Base-by-base conservation (phyloP, 2,329 filamentous ascomycete species). In the Thyridium curvatum region DNA sequence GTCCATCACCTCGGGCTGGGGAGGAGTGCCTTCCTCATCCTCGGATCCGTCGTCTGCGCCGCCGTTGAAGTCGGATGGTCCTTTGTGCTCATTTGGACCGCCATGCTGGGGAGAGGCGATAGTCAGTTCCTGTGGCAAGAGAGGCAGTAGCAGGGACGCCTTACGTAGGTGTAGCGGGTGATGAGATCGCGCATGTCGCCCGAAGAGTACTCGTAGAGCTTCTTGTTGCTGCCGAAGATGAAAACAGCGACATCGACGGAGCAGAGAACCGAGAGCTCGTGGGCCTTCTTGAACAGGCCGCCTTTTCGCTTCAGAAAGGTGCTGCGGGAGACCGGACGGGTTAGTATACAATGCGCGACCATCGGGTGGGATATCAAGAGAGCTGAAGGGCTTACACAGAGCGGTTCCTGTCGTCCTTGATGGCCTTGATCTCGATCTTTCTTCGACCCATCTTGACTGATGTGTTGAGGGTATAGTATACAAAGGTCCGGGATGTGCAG, bases 351-450 rank as follows among this genome's bases (percentile, higher is more conserved):
- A n/a, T n/a, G 35, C 18, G 26, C 40, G 14, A 45, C 34, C 41
- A 37, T 14, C 18, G 35, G 16, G 18, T 8, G 17, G 34, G 21
- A 26, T 6, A 26, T 35, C 26, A 35, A 37, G 14, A 26, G 26
- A 40, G 26, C 39, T n/a, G n/a, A n/a, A 31, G 32, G 46, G 46
- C 87, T 66, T 88, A 96, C 90, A 96, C 90, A 56, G 90, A 95
- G 61, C 90, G 88, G 61, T 96, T 96, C 56, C 90, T 82, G 66
- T 96, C 90, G 80, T 96, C 90, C 68, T 95, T 96, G 75, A 97
- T 97, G 53, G 91, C 88, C 70, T 96, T 96, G 74, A 98, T 97
- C 72, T 97, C 93, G 61, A 98, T 98, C 80, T 98, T 98, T 77
- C 93, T 82, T 65, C 93, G 84, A 64, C 93, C 93, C 93, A 98